Conservation (phyloP, 2,329 filamentous ascomycete genomes). For the Trichoderma afroharzianum region DNA sequence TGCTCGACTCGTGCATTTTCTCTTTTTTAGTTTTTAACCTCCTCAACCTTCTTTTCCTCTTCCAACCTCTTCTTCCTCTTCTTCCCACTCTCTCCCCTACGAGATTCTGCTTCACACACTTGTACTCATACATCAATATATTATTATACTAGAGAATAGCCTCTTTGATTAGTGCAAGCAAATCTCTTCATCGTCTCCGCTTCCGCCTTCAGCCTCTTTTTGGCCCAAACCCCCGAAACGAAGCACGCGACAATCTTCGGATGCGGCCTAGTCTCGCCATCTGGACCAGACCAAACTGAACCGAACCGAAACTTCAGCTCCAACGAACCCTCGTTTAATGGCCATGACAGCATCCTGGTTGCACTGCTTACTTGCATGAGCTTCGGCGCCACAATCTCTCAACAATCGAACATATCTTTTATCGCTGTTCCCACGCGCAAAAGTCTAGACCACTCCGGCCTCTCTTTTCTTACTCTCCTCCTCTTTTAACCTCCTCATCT, state of each 20-base stretch:
- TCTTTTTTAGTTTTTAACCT: neutral
- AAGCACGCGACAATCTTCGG: conserved; percentile 8
- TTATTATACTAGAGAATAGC: too few relatives aligned
- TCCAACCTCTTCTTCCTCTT: too few relatives aligned
- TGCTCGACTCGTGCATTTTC: neutral
- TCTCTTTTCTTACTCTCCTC: neutral
- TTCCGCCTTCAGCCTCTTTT: neutral
- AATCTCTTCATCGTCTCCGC: neutral
- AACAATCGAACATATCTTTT: conserved; percentile 7
- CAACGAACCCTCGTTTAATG: conserved; percentile 1
- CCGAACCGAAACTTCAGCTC: neutral
- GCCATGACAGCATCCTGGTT: conserved; percentile 6
- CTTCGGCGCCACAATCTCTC: conserved; percentile 5
- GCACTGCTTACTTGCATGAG: conserved; percentile 16
- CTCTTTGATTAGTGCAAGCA: neutral
- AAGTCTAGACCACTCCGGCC: conserved; percentile 1
- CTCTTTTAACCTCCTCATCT: neutral
- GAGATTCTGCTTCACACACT: neutral
- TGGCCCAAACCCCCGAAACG: neutral
- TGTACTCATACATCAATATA: too few relatives aligned
- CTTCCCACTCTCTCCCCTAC: neutral
- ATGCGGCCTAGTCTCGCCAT: conserved; percentile 9
- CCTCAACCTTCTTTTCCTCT: neutral
- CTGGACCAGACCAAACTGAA: neutral
- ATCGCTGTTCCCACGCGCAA: neutral